Conservation (phyloP, 345 rosid species). For the Melaleuca quinquenervia region DNA sequence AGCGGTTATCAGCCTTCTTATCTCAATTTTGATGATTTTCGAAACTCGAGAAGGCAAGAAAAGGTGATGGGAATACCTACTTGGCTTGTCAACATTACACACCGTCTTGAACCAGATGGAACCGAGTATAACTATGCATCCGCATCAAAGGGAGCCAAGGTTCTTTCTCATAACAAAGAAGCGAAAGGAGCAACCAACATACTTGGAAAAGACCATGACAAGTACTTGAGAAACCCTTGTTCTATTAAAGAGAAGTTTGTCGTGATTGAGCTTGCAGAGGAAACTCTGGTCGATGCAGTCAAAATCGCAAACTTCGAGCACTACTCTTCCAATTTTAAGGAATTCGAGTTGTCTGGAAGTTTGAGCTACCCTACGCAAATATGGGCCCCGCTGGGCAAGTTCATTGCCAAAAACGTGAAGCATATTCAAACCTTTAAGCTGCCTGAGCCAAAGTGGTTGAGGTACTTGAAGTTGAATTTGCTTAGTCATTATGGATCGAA, state of each 20-base stretch:
- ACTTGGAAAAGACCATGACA: constrained; percentile 69
- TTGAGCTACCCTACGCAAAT: constrained; percentile 60
- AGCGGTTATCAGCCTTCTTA: constrained; percentile 25
- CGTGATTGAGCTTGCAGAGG: constrained; percentile 77
- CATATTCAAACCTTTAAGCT: constrained; percentile 68
- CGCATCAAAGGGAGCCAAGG: constrained; percentile 73
- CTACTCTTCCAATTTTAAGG: constrained; percentile 78
- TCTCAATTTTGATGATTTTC: constrained; percentile 57
- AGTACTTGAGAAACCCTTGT: constrained; percentile 83
- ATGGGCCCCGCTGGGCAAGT: constrained; percentile 56
- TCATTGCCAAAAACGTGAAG: constrained; percentile 63
- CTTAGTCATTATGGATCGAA: constrained; percentile 86
- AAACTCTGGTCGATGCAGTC: constrained; percentile 80
- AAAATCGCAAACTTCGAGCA: constrained; percentile 87
- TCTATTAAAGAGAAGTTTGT: constrained; percentile 64
- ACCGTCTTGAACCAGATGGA: constrained; percentile 80
- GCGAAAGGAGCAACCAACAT: constrained; percentile 87
- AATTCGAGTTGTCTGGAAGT: constrained; percentile 69
- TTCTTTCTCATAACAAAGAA: constrained; percentile 79
- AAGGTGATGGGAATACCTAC: constrained; percentile 24
- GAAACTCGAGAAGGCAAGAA: constrained; percentile 29
- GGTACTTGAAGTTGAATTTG: constrained; percentile 69
- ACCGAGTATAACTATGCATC: constrained; percentile 82
- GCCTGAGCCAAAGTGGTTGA: constrained; percentile 80
- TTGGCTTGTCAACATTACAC: constrained; percentile 50